These are phyloP conservation scores for Ceratocystis destructans DNA, from an alignment of 2,329 filamentous ascomycete genomes.

Conservation along the genomic window DNA sequence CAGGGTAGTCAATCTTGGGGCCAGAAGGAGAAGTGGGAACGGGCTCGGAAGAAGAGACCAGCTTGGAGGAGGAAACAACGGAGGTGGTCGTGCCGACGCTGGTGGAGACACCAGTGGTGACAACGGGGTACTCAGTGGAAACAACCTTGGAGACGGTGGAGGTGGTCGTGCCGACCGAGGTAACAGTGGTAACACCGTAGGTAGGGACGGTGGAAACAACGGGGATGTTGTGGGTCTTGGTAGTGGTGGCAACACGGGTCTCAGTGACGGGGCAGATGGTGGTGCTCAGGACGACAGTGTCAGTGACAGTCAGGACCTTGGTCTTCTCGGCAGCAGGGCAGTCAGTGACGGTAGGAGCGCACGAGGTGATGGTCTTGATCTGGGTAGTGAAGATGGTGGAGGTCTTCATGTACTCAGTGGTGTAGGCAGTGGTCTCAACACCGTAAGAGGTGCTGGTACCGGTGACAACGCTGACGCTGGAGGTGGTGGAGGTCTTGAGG, in stretches of 20 bases:
- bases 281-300: conserved; percentile 43
- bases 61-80: conserved; percentile 35
- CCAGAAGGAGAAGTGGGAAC: conserved; percentile 28
- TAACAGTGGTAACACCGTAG: conserved; percentile 19
- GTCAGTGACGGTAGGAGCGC: conserved; percentile 33
- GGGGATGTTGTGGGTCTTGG: conserved; percentile 25
- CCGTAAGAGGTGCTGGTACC: conserved; percentile 16
- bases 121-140: conserved; percentile 37
- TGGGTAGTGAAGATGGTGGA: conserved; percentile 39
- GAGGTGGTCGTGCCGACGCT: conserved; percentile 34
- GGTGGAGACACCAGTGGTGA: conserved; percentile 36
- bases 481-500: conserved; percentile 15
- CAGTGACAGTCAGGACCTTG: conserved; percentile 36
- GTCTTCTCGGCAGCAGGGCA: conserved; percentile 35
- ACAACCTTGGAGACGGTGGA: conserved; percentile 28
- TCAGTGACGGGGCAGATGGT: conserved; percentile 49
- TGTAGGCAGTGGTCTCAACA: conserved; percentile 20
- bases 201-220: conserved; percentile 16
- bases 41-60: conserved; percentile 29
- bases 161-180: conserved; percentile 19
- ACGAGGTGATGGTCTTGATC: conserved; percentile 38
- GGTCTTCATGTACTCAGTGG: conserved; percentile 32
- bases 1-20: conserved; percentile 44
- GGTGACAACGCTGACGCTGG: conserved; percentile 14
- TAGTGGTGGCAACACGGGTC: conserved; percentile 31